Evolutionary conservation across 768 basidiomycete species (phyloP).

Genomic region (Kockovaella imperatae): DNA sequence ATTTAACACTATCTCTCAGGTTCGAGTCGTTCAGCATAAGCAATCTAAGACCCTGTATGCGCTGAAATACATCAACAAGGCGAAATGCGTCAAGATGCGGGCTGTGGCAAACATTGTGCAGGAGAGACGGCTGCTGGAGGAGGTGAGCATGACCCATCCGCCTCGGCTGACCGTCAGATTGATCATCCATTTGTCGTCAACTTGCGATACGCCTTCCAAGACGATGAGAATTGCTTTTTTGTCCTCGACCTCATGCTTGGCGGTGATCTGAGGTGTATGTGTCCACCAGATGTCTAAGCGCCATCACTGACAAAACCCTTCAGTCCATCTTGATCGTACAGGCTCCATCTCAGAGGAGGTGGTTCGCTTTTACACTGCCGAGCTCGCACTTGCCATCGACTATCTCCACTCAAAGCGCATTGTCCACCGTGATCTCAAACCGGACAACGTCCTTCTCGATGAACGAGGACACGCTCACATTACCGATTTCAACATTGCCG

Average conservation of each 20-base stretch:
- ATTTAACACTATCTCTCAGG: constrained; percentile 58
- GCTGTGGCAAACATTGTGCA: constrained; percentile 90
- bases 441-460: constrained; percentile 93
- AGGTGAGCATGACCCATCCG: constrained; percentile 53
- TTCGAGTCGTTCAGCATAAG: constrained; percentile 95
- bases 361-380: constrained; percentile 80
- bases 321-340: constrained; percentile 82
- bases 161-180: constrained; percentile 52
- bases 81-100: constrained; percentile 81
- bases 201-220: constrained; percentile 90
- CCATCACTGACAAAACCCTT: neutral
- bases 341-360: constrained; percentile 66
- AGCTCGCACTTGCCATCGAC: constrained; percentile 76
- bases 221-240: constrained; percentile 96
- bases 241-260: constrained; percentile 96
- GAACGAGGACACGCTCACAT: constrained; percentile 89
- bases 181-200: constrained; percentile 87
- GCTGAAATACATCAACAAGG: constrained; percentile 96
- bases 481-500: constrained; percentile 98
- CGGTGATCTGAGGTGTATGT: constrained; percentile 83
- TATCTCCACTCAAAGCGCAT: constrained; percentile 89
- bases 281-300: neutral
- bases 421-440: constrained; percentile 96
- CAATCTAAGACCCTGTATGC: constrained; percentile 84
- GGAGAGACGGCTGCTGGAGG: constrained; percentile 83